Evolutionary conservation across 2,329 filamentous ascomycete genomes (phyloP).

Genomic region (Neofusicoccum umdonicola): DNA sequence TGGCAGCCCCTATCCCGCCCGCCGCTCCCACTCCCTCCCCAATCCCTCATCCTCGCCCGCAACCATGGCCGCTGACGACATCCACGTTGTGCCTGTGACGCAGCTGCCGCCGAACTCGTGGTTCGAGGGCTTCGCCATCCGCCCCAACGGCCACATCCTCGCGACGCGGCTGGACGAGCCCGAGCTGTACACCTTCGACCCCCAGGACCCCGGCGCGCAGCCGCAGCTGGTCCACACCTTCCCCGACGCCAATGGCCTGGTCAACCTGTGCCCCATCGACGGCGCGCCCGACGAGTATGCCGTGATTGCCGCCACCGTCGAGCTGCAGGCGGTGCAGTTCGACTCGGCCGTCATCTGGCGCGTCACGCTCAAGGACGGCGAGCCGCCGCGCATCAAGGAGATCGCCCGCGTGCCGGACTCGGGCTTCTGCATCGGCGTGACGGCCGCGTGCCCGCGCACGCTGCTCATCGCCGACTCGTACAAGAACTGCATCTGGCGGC

Average conservation of each 20-base stretch:
- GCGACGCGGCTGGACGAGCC: constrained; percentile 14
- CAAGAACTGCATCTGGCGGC: constrained; percentile 16
- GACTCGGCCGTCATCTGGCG: constrained; percentile 11
- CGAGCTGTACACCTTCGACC: constrained; percentile 17
- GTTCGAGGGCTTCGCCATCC: constrained; percentile 12
- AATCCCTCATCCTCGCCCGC: background rate
- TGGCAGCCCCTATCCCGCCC: background rate
- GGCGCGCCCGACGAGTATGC: constrained; percentile 9
- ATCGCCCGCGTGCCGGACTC: constrained; percentile 13
- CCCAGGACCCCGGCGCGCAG: background rate
- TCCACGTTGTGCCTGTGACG: constrained; percentile 6
- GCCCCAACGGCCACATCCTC: constrained; percentile 16
- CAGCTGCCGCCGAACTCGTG: constrained; percentile 15
- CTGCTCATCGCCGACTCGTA: constrained; percentile 15
- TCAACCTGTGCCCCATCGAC: constrained; percentile 9
- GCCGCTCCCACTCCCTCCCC: background rate
- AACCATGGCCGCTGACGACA: constrained; percentile 5
- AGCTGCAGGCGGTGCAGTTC: constrained; percentile 8
- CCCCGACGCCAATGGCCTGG: constrained; percentile 13
- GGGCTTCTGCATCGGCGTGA: constrained; percentile 11
- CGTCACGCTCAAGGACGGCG: background rate
- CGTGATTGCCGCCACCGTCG: constrained; percentile 12
- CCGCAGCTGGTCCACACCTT: constrained; percentile 13
- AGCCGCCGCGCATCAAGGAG: background rate
- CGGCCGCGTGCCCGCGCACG: background rate